Base-by-base conservation (phyloP, 2,329 filamentous ascomycete genomes). In the Colletotrichum sp. region DNA sequence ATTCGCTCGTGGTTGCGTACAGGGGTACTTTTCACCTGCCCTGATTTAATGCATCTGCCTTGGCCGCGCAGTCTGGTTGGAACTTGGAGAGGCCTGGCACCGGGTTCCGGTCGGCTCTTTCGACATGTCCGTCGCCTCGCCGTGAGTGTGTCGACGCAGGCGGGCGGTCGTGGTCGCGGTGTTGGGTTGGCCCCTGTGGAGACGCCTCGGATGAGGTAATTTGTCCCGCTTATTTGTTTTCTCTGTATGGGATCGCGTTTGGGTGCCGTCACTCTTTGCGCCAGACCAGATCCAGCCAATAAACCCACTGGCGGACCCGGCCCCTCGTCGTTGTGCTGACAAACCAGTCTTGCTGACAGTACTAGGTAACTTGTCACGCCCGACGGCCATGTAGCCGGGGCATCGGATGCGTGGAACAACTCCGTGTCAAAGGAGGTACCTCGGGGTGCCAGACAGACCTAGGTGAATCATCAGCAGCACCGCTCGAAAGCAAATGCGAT, bases 181-280 rank as follows among this genome's bases (percentile, higher is more conserved):
- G 63, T 55, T 65, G 69, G 62, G 57, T 44, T 69, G 27, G 69
- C 44, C 27, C 25, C 27, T 69, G 44, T 73, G 74, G 70, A 61
- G 55, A 73, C 34, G 16, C 27, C 13, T n/a, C 30, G 70, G 70
- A 69, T 73, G 70, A 69, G 64, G 74, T 76, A 76, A 71, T 71
- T 75, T 52, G 52, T 27, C 62, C 61, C 34, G 52, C 67, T 66
- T 70, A 29, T 32, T 29, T 61, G 30, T 36, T 59, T 29, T 63
- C 57, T 25, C 59, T 61, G 59, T 52, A 15, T 13, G 52, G 34
- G 9, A 36, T 34, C 59, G 59, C 69, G 59, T 34, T 15, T 36
- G 25, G 30, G 13, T 71, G 59, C 57, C 55, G 55, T 70, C 68
- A 71, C 59, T 25, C 52, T 19, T 63, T n/a, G 57, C 62, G 49